Evolutionary conservation across 495 filamentous ascomycete species (phyloP).

Genomic region (Ascobolus immersus): DNA sequence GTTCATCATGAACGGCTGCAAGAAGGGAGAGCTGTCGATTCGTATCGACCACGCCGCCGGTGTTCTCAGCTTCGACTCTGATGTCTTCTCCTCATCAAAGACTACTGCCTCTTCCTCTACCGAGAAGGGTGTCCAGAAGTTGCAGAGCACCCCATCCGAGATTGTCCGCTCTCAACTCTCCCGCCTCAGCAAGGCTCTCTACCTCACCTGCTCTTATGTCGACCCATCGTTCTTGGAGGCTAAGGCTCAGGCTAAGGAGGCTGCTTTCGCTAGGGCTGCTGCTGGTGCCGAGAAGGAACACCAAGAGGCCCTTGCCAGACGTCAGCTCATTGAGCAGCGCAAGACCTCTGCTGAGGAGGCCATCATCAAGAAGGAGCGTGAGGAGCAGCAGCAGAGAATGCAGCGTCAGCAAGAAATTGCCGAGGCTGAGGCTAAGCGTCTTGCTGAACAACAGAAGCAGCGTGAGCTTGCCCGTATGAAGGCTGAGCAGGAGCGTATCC

Average conservation of each 20-base stretch:
- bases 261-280: conserved; percentile 52
- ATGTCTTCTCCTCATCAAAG: conserved; percentile 93
- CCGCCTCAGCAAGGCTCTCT: conserved; percentile 72
- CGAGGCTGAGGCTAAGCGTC: conserved; percentile 63
- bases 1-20: conserved; percentile 99
- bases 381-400: conserved; percentile 65
- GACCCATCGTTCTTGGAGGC: conserved; percentile 65
- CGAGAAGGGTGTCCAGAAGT: conserved; percentile 69
- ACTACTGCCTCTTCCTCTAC: conserved; percentile 70
- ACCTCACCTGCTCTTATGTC: conserved; percentile 80
- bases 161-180: conserved; percentile 88
- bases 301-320: conserved; percentile 60
- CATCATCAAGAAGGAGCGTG: conserved; percentile 64
- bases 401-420: conserved; percentile 60
- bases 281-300: conserved; percentile 81
- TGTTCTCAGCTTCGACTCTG: conserved; percentile 86
- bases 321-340: conserved; percentile 80
- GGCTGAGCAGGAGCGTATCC: conserved; percentile 74
- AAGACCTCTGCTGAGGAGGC: conserved; percentile 77
- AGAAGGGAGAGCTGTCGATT: conserved; percentile 94
- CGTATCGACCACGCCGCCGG: conserved; percentile 87
- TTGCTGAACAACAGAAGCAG: conserved; percentile 71
- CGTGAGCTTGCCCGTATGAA: conserved; percentile 71
- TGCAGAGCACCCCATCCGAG: conserved; percentile 92
- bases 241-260: conserved; percentile 51